Percentiles rank a stretch among this genome's conserved stretches.
Evolutionary conservation across 129 eudicot species (phyloP).

Genomic region (Ambrosia artemisiifolia): DNA sequence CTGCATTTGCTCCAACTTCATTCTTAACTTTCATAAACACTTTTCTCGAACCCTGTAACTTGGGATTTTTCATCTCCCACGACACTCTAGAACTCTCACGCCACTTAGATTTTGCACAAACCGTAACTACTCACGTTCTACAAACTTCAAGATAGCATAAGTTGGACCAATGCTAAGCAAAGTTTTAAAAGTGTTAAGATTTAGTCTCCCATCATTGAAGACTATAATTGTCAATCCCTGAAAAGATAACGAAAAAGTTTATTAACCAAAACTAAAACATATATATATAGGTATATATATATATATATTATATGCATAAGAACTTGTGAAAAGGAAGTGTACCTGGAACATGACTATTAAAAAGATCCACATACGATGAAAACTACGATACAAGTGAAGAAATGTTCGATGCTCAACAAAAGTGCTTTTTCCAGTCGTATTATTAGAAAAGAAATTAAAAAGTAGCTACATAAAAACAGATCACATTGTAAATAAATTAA

Average conservation of each 20-base stretch:
- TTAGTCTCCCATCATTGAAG: conserved; percentile 53
- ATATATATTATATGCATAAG: background rate
- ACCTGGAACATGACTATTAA: conserved; percentile 96
- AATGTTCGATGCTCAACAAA: conserved; percentile 97
- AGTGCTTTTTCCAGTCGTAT: conserved; percentile 86
- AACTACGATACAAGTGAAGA: conserved; percentile 94
- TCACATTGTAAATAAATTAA: conserved; percentile 15
- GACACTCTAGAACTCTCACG: conserved; percentile 2
- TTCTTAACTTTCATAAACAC: conserved; percentile 14
- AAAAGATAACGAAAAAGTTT: conserved; percentile 19
- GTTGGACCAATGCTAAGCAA: conserved; percentile 92
- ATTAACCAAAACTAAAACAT: background rate
- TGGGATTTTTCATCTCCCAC: conserved; percentile 16
- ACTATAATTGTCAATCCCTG: conserved; percentile 88
- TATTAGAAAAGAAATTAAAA: conserved; percentile 15
- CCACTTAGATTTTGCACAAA: conserved; percentile 13
- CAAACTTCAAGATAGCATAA: conserved; percentile 74
- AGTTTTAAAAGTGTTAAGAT: conserved; percentile 58
- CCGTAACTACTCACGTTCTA: conserved; percentile 65
- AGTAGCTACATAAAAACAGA: conserved; percentile 5
- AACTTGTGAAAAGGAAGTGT: background rate
- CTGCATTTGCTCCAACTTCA: conserved; percentile 7
- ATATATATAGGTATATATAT: too few species aligned
- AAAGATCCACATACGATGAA: conserved; percentile 98
- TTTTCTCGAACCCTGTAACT: conserved; percentile 10